Base-by-base conservation (phyloP, 495 filamentous ascomycete genomes). In the Penicillium steckii region DNA sequence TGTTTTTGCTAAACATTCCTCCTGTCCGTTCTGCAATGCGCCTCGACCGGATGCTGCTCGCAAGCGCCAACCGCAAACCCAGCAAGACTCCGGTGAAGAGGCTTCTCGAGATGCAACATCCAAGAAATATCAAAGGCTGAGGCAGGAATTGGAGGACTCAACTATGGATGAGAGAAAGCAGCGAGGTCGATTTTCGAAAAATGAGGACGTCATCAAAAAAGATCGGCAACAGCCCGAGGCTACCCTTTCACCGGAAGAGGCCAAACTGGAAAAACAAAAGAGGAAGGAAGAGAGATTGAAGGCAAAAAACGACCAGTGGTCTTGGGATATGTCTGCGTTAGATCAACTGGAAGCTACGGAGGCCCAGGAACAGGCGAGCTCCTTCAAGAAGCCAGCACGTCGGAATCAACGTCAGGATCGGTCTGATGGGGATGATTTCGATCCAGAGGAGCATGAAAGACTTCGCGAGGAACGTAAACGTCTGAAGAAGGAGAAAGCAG, bases 401-500 rank as follows among this genome's bases (percentile, higher is more conserved):
- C 61, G 66, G 21, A 66, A 57, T 52, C 53, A 60, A 35, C 62
- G 57, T 4, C 41, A 48, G 30, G n/a, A 43, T 30, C 32, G 67
- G 46, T 46, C 53, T 4, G 65, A 75, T 38, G 64, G 74, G 41
- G 62, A 71, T 37, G 69, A 78, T 38, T 68, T 64, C 35, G 67
- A 76, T 50, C 42, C 68, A 15, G 67, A 72, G 9, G 63, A 69
- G 0, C 59, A 58, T 17, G 55, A 64, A 17, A 66, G 56, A 22
- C 64, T 59, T 23, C 67, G 66, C 15, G 55, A 67, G 25, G 72
- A 76, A 33, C 73, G 75, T 15, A 77, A 76, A 53, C 72, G 71
- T 27, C 50, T 61, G 49, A 76, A 80, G 60, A 80, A 77, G 52
- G 68, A 68, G 22, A 78, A 71, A 64, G 66, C 62, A 12, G 38